Evolutionary conservation across 1,139 yeast species (phyloP), one percentile per base, ranked within the genome.

Genomic region (Taphrina confusa): DNA sequence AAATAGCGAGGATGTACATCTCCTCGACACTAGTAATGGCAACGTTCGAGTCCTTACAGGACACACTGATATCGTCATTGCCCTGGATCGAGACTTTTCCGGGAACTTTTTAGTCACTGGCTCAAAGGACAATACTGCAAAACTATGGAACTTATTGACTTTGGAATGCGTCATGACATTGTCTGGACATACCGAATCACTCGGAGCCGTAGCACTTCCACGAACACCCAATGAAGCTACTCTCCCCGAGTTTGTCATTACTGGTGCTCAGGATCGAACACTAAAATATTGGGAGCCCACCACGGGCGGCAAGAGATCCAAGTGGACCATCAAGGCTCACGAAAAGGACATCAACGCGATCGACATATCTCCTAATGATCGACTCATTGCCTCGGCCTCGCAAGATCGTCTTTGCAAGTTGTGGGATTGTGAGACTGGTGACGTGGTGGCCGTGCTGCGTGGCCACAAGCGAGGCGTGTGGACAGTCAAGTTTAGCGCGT

Each of bases 401-500:
- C 95, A 87, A 72, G 99, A 92, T 71, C 87, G 91, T 68, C 80
- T 91, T 2, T 94, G 87, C 64, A 92, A 94, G 71, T 75, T 92
- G 3, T 94, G 97, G 97, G 84, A 87, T 68, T 70, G 82, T 34
- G 85, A 82, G 44, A 75, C 82, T 12, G 97, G 98, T 59, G 97
- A 92, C 72, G 82, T 86, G 2, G 75, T 87, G 14, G 97, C 96
- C 4, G 79, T 92, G 3, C 76, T 94, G 64, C 82, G 84, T 64
- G 97, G 96, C 22, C 98, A 94, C 72, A 85, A 84, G 72, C 82
- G 98, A 69, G 97, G 98, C 12, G 81, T 92, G 54, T 94, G 97
- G 96, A 94, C 89, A 69, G 84, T 90, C 37, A 80, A 81, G 65
- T 92, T 92, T 72, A 87, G 89, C 68, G 83, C 82, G 50, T 86